Conservation (phyloP, 257 asterid species). For the Linderniella brevidens region DNA sequence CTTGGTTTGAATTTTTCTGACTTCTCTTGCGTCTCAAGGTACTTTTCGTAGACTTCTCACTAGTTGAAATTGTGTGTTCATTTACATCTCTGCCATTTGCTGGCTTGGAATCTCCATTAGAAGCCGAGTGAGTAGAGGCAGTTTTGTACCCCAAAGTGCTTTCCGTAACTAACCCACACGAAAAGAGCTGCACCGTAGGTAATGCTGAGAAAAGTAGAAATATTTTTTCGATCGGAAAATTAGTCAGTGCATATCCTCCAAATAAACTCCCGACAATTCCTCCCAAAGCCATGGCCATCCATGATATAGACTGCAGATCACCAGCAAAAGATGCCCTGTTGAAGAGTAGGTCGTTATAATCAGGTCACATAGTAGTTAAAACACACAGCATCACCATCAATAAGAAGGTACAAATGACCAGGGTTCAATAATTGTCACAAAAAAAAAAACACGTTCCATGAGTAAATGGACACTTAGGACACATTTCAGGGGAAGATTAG, state of each 20-base stretch:
- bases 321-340: slow-evolving; percentile 90
- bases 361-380: slow-evolving; percentile 4
- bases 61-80: slow-evolving; percentile 19
- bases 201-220: slow-evolving; percentile 59
- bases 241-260: slow-evolving; percentile 69
- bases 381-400: not conserved
- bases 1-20: slow-evolving; percentile 28
- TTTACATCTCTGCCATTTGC: slow-evolving; percentile 14
- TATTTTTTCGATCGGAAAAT: slow-evolving; percentile 39
- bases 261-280: slow-evolving; percentile 86
- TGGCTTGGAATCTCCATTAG: slow-evolving; percentile 28
- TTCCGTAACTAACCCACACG: slow-evolving; percentile 73
- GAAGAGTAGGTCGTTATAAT: slow-evolving; percentile 13
- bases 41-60: slow-evolving; percentile 20
- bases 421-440: no score
- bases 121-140: slow-evolving; percentile 16
- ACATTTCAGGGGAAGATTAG: no score
- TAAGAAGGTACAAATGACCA: no score
- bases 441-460: no score
- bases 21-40: slow-evolving; percentile 48
- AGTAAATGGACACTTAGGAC: no score
- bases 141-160: slow-evolving; percentile 19
- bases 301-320: slow-evolving; percentile 90
- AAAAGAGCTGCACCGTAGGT: slow-evolving; percentile 66
- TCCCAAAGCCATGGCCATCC: slow-evolving; percentile 98